Evolutionary conservation across 768 basidiomycete genomes (phyloP).

Genomic region (Amanita phalloides): DNA sequence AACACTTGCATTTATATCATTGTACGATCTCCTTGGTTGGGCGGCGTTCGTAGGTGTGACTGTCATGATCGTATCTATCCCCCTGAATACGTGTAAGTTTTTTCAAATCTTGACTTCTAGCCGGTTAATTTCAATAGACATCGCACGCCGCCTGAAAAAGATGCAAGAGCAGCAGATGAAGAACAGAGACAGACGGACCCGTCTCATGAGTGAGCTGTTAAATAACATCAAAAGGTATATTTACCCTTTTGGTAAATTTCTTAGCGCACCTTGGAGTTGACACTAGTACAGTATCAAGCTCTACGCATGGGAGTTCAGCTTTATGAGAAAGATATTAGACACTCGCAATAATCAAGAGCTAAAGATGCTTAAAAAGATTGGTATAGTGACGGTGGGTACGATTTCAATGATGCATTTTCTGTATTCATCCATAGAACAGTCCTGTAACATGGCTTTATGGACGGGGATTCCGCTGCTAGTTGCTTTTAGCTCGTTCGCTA

Average conservation of each 20-base stretch:
- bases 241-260: background rate
- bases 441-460: slow-evolving; percentile 57
- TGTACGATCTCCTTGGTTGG: slow-evolving; percentile 89
- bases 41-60: slow-evolving; percentile 82
- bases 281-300: slow-evolving; percentile 61
- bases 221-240: slow-evolving; percentile 76
- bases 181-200: slow-evolving; percentile 73
- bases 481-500: slow-evolving; percentile 75
- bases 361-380: slow-evolving; percentile 74
- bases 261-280: background rate
- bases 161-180: slow-evolving; percentile 92
- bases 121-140: slow-evolving; percentile 19
- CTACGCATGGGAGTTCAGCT: slow-evolving; percentile 93
- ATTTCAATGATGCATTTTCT: slow-evolving; percentile 5
- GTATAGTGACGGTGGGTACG: slow-evolving; percentile 48
- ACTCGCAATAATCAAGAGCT: slow-evolving; percentile 80
- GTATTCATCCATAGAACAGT: slow-evolving; percentile 18
- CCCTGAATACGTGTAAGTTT: slow-evolving; percentile 48
- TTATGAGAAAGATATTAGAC: slow-evolving; percentile 65
- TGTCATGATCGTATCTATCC: slow-evolving; percentile 78
- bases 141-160: slow-evolving; percentile 58
- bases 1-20: slow-evolving; percentile 76
- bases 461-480: slow-evolving; percentile 63
- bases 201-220: slow-evolving; percentile 89
- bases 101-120: background rate